Percentiles rank a stretch among this genome's conserved stretches.
These are phyloP conservation scores for Phytophthora podocarpi DNA, from an alignment of 352 stramenopile genomes.

Conservation along the genomic window DNA sequence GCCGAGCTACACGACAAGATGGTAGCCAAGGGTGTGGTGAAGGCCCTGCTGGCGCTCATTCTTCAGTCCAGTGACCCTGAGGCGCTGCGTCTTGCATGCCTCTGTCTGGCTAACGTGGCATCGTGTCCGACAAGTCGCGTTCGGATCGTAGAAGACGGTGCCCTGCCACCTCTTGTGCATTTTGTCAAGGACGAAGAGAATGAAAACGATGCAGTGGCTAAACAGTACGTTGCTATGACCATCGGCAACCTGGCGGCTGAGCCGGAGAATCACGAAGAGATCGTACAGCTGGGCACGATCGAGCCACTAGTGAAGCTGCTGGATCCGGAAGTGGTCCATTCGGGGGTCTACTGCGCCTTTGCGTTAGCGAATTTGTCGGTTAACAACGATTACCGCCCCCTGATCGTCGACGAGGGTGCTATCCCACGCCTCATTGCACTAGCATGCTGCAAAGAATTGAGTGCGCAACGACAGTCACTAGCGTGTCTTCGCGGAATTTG, in stretches of 20 bases:
- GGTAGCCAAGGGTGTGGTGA: conserved; percentile 95
- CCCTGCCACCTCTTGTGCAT: conserved; percentile 85
- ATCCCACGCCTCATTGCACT: conserved; percentile 94
- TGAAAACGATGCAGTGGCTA: conserved; percentile 85
- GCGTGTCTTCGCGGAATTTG: conserved; percentile 93
- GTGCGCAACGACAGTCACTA: conserved; percentile 93
- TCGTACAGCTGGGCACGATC: conserved; percentile 92
- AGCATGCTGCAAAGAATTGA: conserved; percentile 94
- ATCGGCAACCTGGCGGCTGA: conserved; percentile 96
- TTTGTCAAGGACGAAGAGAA: conserved; percentile 89
- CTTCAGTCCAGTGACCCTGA: conserved; percentile 92
- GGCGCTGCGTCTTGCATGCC: conserved; percentile 92
- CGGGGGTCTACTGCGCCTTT: conserved; percentile 92
- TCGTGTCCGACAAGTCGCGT: conserved; percentile 86
- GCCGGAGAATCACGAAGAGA: conserved; percentile 94
- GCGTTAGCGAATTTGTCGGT: conserved; percentile 94
- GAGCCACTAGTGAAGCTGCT: conserved; percentile 92
- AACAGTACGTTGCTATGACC: conserved; percentile 96
- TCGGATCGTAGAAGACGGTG: conserved; percentile 95
- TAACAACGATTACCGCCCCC: conserved; percentile 91
- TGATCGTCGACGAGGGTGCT: conserved; percentile 93
- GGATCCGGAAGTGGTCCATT: conserved; percentile 87
- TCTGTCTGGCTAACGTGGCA: conserved; percentile 96
- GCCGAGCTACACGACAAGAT: conserved; percentile 93
- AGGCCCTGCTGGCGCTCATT: conserved; percentile 92